Conservation (phyloP, 73 alveolate genomes). For the Blepharisma stoltei region DNA sequence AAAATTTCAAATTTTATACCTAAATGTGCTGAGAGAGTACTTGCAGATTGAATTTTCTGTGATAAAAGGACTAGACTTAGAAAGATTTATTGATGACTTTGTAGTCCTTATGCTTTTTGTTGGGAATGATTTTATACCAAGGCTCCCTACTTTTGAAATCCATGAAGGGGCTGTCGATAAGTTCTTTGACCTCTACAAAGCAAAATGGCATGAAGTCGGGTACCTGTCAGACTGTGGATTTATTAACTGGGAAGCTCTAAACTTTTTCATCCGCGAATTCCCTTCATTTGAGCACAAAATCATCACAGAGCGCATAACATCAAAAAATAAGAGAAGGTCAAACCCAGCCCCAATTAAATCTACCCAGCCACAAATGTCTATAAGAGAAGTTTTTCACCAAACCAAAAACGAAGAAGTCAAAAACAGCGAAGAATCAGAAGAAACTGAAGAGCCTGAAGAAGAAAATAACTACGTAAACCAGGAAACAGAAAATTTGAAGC, state of each 20-base stretch:
- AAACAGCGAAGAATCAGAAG: neutral
- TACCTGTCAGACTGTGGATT: slow-evolving; percentile 90
- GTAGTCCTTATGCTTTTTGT: slow-evolving; percentile 95
- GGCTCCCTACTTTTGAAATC: slow-evolving; percentile 86
- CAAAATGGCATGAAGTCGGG: slow-evolving; percentile 65
- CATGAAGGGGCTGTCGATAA: slow-evolving; percentile 91
- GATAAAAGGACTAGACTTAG: slow-evolving; percentile 73
- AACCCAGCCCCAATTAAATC: slow-evolving; percentile 34
- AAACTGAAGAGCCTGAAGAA: slow-evolving; percentile 25
- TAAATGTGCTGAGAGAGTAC: slow-evolving; percentile 87
- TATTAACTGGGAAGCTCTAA: slow-evolving; percentile 86
- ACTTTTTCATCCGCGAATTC: slow-evolving; percentile 64
- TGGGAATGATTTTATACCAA: slow-evolving; percentile 98
- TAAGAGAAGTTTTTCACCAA: slow-evolving; percentile 12
- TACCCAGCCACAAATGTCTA: neutral
- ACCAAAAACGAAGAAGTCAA: slow-evolving; percentile 5
- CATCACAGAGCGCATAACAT: slow-evolving; percentile 5
- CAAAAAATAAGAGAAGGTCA: slow-evolving; percentile 27
- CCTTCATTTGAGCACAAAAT: slow-evolving; percentile 34
- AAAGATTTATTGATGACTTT: slow-evolving; percentile 95
- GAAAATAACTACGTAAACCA: neutral
- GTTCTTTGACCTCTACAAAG: slow-evolving; percentile 83
- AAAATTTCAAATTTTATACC: slow-evolving; percentile 73
- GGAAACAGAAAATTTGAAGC: slow-evolving; percentile 13
- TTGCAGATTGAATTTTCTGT: slow-evolving; percentile 82